A percentile compares a stretch with the other conserved stretches of the same genome.
Evolutionary conservation across 1,284 basidiomycete species (phyloP).

Genomic region (Ustilago vetiveriae): DNA sequence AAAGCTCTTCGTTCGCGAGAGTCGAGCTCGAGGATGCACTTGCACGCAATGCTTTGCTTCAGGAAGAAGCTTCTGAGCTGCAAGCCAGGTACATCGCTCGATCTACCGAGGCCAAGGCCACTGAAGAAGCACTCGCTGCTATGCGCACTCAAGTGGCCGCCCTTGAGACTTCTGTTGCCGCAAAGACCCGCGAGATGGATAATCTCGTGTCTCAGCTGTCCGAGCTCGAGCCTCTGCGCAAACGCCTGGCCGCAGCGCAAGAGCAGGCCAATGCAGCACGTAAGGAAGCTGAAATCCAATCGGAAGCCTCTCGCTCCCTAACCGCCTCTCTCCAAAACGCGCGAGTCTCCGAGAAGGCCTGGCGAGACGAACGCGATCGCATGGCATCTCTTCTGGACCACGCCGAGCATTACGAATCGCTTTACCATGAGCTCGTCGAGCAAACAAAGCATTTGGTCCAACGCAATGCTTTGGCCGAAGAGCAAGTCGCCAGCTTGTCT

Average conservation of each 20-base stretch:
- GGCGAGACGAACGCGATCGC: slow-evolving; percentile 34
- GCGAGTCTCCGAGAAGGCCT: slow-evolving; percentile 27
- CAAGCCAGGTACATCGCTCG: slow-evolving; percentile 10
- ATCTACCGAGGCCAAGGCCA: slow-evolving; percentile 19
- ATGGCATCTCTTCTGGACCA: slow-evolving; percentile 28
- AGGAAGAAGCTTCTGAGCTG: slow-evolving; percentile 22
- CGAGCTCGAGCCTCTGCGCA: slow-evolving; percentile 23
- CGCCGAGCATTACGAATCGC: slow-evolving; percentile 18
- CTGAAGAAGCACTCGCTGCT: slow-evolving; percentile 25
- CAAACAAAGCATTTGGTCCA: slow-evolving; percentile 35
- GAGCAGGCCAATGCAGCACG: slow-evolving; percentile 13
- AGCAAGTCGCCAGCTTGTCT: slow-evolving; percentile 29
- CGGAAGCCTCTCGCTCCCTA: slow-evolving; percentile 24
- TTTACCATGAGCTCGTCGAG: slow-evolving; percentile 37
- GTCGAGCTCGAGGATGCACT: slow-evolving; percentile 16
- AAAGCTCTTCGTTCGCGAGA: slow-evolving; percentile 1
- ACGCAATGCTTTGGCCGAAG: slow-evolving; percentile 34
- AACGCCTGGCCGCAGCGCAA: slow-evolving; percentile 13
- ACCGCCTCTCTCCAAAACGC: slow-evolving; percentile 32
- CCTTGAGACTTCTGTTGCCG: slow-evolving; percentile 22
- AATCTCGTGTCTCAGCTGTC: slow-evolving; percentile 14
- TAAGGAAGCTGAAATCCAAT: slow-evolving; percentile 18
- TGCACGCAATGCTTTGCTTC: slow-evolving; percentile 15
- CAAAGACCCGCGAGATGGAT: slow-evolving; percentile 29
- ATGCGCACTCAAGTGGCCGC: slow-evolving; percentile 13